These are phyloP conservation scores for Protomyces arabidopsidicola DNA, from an alignment of 1,139 yeast species.

Conservation along the genomic window DNA sequence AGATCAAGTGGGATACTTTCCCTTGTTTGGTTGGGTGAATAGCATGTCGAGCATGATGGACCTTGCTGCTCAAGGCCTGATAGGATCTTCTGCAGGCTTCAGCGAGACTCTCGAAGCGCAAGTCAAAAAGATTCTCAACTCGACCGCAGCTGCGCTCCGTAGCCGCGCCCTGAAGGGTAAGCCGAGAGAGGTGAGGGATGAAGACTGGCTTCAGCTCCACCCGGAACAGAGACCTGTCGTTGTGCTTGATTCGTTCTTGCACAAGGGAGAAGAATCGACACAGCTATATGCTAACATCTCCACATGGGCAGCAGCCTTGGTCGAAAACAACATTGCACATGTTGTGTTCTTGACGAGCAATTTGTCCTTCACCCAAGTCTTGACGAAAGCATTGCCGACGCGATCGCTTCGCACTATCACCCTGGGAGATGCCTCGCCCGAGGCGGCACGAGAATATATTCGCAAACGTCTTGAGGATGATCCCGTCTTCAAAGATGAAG, in stretches of 20 bases:
- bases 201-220: slow-evolving; percentile 74
- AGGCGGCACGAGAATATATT: slow-evolving; percentile 68
- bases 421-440: slow-evolving; percentile 73
- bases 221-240: slow-evolving; percentile 86
- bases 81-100: slow-evolving; percentile 91
- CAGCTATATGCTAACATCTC: slow-evolving; percentile 73
- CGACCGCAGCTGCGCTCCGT: slow-evolving; percentile 68
- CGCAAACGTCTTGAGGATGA: slow-evolving; percentile 48
- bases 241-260: slow-evolving; percentile 68
- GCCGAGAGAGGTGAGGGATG: slow-evolving; percentile 53
- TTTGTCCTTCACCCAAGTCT: slow-evolving; percentile 64
- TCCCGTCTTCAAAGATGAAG: slow-evolving; percentile 28
- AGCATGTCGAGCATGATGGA: slow-evolving; percentile 74
- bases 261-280: slow-evolving; percentile 51
- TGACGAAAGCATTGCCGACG: slow-evolving; percentile 67
- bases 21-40: slow-evolving; percentile 90
- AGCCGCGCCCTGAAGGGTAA: slow-evolving; percentile 54
- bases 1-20: slow-evolving; percentile 78
- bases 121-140: slow-evolving; percentile 70
- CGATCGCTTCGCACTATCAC: slow-evolving; percentile 74
- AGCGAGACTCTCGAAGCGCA: slow-evolving; percentile 82
- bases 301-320: slow-evolving; percentile 79
- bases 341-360: slow-evolving; percentile 84
- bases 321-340: slow-evolving; percentile 78
- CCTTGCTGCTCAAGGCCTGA: slow-evolving; percentile 50